These are phyloP conservation scores for Nidula microcarpa DNA, from an alignment of 768 basidiomycete genomes.

Conservation along the genomic window DNA sequence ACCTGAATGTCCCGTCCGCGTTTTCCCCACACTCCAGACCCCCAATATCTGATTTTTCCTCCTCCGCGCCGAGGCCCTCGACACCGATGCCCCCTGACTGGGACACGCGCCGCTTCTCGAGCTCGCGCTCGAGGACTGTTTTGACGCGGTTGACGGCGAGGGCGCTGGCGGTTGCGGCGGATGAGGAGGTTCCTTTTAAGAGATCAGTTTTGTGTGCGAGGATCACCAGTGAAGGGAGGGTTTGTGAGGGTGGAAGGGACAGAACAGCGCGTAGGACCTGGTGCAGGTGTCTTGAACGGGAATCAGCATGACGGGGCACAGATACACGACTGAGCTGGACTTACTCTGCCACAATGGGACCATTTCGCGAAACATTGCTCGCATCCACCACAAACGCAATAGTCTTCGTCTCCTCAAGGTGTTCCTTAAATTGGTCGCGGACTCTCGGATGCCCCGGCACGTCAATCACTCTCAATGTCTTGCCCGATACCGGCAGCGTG, in stretches of 20 bases:
- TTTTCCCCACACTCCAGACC: slow-evolving; percentile 68
- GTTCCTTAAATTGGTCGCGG: slow-evolving; percentile 67
- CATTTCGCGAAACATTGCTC: slow-evolving; percentile 74
- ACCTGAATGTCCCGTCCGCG: slow-evolving; percentile 58
- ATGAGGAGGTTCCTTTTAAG: slow-evolving; percentile 44
- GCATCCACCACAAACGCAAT: slow-evolving; percentile 81
- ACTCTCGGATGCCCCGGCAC: slow-evolving; percentile 86
- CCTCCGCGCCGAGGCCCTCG: slow-evolving; percentile 73
- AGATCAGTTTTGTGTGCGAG: slow-evolving; percentile 79
- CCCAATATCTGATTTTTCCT: slow-evolving; percentile 60
- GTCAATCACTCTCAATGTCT: slow-evolving; percentile 58
- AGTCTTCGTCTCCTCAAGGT: slow-evolving; percentile 58
- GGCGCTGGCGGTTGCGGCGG: slow-evolving; percentile 26
- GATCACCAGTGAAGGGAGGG: slow-evolving; percentile 57
- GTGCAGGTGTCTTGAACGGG: slow-evolving; percentile 62
- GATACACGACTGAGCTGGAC: slow-evolving; percentile 21
- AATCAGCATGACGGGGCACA: neutral
- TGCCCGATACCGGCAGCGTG: slow-evolving; percentile 35
- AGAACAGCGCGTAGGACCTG: slow-evolving; percentile 64
- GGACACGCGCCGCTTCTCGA: slow-evolving; percentile 70
- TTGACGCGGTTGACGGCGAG: slow-evolving; percentile 70
- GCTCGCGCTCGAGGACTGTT: slow-evolving; percentile 77
- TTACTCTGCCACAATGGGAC: slow-evolving; percentile 75
- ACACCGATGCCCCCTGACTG: slow-evolving; percentile 65
- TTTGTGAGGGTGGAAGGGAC: slow-evolving; percentile 69